These are phyloP conservation scores for Penicillium atrosanguineum DNA, from an alignment of 495 filamentous ascomycete genomes.

Conservation along the genomic window DNA sequence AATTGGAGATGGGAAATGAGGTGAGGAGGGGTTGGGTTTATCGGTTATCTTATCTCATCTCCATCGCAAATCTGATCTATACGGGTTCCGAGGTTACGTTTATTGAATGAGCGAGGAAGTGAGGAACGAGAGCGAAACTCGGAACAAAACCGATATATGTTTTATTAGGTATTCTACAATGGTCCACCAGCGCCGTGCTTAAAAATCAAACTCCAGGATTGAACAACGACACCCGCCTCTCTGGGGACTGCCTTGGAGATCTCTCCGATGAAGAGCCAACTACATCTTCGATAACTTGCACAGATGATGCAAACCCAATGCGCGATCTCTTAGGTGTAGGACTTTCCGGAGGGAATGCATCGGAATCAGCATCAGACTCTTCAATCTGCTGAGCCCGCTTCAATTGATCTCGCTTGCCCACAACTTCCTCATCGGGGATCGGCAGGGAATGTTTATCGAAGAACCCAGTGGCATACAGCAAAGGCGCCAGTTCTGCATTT, in stretches of 20 bases:
- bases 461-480: constrained; percentile 30
- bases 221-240: neutral
- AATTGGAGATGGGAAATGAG: neutral
- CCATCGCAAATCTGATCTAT: neutral
- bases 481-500: constrained; percentile 19
- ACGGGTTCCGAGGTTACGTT: neutral
- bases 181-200: neutral
- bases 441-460: constrained; percentile 42
- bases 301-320: constrained; percentile 16
- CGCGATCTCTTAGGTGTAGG: constrained; percentile 8
- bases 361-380: constrained; percentile 15
- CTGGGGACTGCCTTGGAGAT: neutral
- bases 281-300: neutral
- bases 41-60: neutral
- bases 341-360: neutral
- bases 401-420: neutral
- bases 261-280: neutral
- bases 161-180: neutral
- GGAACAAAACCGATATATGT: too few relatives aligned
- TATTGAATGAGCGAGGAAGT: too few relatives aligned
- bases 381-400: constrained; percentile 1
- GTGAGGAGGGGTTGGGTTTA: neutral
- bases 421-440: constrained; percentile 31
- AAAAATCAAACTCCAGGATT: neutral
- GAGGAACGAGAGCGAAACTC: too few relatives aligned